Percentiles rank a stretch among this genome's conserved stretches.
These are phyloP conservation scores for Ophiostoma pallidulum DNA, from an alignment of 2,329 filamentous ascomycete genomes.

Conservation along the genomic window DNA sequence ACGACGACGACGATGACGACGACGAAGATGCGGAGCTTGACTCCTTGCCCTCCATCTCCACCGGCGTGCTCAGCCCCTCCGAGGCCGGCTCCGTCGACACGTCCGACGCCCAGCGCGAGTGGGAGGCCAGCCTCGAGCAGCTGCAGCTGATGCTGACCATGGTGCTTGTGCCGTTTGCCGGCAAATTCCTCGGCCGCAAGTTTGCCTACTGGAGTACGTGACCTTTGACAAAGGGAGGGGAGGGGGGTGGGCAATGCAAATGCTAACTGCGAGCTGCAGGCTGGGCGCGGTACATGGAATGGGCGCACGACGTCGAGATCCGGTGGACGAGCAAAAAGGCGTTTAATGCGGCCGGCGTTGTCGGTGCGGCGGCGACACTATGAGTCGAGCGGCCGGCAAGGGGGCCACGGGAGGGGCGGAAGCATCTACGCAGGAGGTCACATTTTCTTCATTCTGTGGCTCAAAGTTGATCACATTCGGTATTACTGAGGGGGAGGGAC, in stretches of 20 bases:
- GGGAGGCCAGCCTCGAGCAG: slow-evolving; percentile 90
- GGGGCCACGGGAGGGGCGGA: too few species aligned
- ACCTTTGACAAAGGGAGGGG: neutral
- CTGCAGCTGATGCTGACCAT: slow-evolving; percentile 87
- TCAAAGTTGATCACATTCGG: too few species aligned
- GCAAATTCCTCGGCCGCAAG: slow-evolving; percentile 89
- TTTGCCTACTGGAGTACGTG: slow-evolving; percentile 91
- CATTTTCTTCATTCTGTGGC: too few species aligned
- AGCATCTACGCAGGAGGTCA: too few species aligned
- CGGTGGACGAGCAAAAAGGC: slow-evolving; percentile 50
- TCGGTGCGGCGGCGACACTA: slow-evolving; percentile 50
- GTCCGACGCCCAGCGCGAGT: slow-evolving; percentile 87
- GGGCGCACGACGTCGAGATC: slow-evolving; percentile 76
- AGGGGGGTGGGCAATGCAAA: neutral
- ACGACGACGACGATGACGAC: slow-evolving; percentile 8
- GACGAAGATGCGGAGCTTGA: slow-evolving; percentile 51
- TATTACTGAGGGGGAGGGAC: too few species aligned
- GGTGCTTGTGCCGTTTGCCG: slow-evolving; percentile 86
- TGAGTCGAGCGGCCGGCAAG: slow-evolving; percentile 21
- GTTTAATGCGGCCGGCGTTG: slow-evolving; percentile 54
- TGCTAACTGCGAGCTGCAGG: slow-evolving; percentile 46
- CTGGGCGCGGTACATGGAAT: slow-evolving; percentile 90
- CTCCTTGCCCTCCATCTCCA: slow-evolving; percentile 54
- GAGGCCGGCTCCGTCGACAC: slow-evolving; percentile 40
- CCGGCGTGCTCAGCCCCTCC: slow-evolving; percentile 30